These are phyloP conservation scores for Phytophthora foliorum DNA, from an alignment of 352 stramenopile genomes.

Conservation along the genomic window DNA sequence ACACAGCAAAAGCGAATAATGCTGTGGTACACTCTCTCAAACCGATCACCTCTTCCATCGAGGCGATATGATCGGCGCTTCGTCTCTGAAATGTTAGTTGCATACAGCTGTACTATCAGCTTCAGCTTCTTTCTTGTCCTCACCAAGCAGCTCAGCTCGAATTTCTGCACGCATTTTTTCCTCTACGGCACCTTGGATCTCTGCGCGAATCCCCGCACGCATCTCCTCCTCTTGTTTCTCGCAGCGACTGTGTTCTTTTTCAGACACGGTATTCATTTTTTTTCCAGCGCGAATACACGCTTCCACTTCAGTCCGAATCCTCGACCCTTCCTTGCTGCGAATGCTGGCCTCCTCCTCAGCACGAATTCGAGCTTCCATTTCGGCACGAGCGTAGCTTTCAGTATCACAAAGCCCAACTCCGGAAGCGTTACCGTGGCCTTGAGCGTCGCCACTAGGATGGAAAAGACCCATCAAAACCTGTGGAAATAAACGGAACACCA, in stretches of 20 bases:
- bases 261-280: neutral
- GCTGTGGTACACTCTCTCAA: too few species aligned
- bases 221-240: conserved; percentile 10
- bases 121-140: conserved; percentile 3
- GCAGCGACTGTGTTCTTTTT: neutral
- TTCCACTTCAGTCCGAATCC: conserved; percentile 15
- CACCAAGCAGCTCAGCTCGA: conserved; percentile 13
- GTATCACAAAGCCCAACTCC: neutral
- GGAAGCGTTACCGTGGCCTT: neutral
- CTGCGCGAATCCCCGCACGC: conserved; percentile 6
- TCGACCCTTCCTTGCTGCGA: conserved; percentile 10
- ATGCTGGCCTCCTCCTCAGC: conserved; percentile 23
- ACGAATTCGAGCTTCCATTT: conserved; percentile 16
- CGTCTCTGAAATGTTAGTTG: neutral
- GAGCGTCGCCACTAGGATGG: neutral
- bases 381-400: neutral
- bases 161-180: conserved; percentile 23
- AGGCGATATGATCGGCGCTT: neutral
- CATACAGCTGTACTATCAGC: neutral
- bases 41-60: too few species aligned
- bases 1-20: too few species aligned
- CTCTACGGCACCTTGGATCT: conserved; percentile 18
- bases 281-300: conserved; percentile 5
- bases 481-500: conserved; percentile 2
- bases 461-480: neutral